Evolutionary conservation across 805 yeast species (phyloP).

Genomic region (Starmerella floricola): DNA sequence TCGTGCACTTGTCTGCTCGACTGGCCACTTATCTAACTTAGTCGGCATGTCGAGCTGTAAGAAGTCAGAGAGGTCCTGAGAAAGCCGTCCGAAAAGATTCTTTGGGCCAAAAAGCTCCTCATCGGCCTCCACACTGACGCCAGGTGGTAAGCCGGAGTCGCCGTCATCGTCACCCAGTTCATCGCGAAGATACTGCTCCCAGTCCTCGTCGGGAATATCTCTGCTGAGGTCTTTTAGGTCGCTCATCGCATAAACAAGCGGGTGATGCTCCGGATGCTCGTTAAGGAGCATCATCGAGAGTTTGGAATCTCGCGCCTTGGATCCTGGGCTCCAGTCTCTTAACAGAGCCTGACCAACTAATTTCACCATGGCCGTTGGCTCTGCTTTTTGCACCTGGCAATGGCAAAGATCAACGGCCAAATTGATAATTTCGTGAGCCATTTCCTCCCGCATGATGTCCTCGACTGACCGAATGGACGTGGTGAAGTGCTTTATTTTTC

Average conservation of each 20-base stretch:
- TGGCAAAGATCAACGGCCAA: constrained; percentile 53
- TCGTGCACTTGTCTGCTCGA: constrained; percentile 26
- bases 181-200: background rate
- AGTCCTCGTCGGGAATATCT: background rate
- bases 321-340: constrained; percentile 40
- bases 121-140: background rate
- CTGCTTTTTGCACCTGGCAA: constrained; percentile 34
- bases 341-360: constrained; percentile 47
- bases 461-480: constrained; percentile 49
- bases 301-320: background rate
- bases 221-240: constrained; percentile 1
- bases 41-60: background rate
- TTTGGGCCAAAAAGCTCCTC: constrained; percentile 14
- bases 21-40: constrained; percentile 7
- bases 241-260: constrained; percentile 4
- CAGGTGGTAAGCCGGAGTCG: background rate
- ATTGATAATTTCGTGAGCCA: constrained; percentile 57
- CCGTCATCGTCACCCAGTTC: constrained; percentile 1
- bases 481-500: constrained; percentile 45
- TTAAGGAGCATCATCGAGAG: background rate
- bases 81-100: background rate
- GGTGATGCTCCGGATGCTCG: background rate
- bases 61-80: background rate
- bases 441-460: constrained; percentile 67
- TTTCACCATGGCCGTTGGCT: constrained; percentile 38